These are phyloP conservation scores for Eruca vesicaria DNA, from an alignment of 441 rosid species.

Conservation along the genomic window DNA sequence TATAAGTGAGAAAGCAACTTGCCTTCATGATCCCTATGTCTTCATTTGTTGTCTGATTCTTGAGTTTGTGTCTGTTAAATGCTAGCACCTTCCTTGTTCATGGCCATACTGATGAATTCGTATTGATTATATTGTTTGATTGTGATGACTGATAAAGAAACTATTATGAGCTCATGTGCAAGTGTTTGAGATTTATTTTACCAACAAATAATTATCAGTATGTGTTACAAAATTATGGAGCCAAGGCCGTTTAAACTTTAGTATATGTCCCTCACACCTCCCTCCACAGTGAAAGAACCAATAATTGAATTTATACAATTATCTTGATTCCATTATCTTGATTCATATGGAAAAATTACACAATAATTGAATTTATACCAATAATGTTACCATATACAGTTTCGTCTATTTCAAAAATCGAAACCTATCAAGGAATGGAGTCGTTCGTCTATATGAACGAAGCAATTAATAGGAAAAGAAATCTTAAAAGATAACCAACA, in stretches of 20 bases:
- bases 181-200: too few relatives aligned
- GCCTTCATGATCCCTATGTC: neutral
- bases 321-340: too few relatives aligned
- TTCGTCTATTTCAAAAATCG: too few relatives aligned
- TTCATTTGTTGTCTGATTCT: neutral
- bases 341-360: too few relatives aligned
- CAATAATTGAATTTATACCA: too few relatives aligned
- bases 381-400: too few relatives aligned
- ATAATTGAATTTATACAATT: too few relatives aligned
- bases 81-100: too few relatives aligned
- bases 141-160: neutral
- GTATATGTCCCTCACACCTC: slow-evolving; percentile 10
- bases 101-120: neutral
- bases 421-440: too few relatives aligned
- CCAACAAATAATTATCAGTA: neutral
- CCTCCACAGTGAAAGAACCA: neutral
- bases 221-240: neutral
- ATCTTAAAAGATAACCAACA: neutral
- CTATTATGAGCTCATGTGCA: neutral
- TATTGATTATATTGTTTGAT: neutral
- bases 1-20: neutral
- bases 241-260: neutral
- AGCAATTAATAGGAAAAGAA: too few relatives aligned
- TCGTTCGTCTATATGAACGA: too few relatives aligned
- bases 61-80: too few relatives aligned